Evolutionary conservation across 352 stramenopile genomes (phyloP).

Genomic region (Phytopythium sindhum): DNA sequence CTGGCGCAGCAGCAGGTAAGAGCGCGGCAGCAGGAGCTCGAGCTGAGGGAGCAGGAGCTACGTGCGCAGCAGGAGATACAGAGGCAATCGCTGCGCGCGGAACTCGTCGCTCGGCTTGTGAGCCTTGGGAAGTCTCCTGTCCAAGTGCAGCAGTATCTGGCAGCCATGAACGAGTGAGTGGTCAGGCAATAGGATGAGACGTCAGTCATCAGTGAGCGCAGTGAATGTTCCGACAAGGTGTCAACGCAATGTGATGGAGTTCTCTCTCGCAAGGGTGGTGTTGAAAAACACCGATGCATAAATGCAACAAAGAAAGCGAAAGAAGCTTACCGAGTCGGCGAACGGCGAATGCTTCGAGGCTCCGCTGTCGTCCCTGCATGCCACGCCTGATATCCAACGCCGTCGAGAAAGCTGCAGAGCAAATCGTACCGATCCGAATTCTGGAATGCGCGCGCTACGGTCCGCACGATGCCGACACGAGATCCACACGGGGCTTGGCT

Average conservation of each 20-base stretch:
- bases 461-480: no score
- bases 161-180: slow-evolving; percentile 20
- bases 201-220: background rate
- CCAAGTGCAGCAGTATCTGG: slow-evolving; percentile 28
- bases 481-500: no score
- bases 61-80: background rate
- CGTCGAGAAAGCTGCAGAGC: background rate
- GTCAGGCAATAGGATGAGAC: slow-evolving; percentile 11
- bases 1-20: slow-evolving; percentile 36
- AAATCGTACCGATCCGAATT: background rate
- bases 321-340: background rate
- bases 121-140: slow-evolving; percentile 25
- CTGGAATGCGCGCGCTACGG: background rate
- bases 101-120: slow-evolving; percentile 8
- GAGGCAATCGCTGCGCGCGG: slow-evolving; percentile 10
- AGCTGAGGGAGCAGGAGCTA: slow-evolving; percentile 27
- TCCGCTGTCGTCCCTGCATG: background rate
- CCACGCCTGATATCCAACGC: background rate
- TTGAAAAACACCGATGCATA: slow-evolving; percentile 19
- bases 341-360: background rate
- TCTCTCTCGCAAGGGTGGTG: slow-evolving; percentile 10
- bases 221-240: background rate
- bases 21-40: slow-evolving; percentile 36
- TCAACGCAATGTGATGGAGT: background rate
- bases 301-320: background rate